Base-by-base conservation (phyloP, 768 basidiomycete species). In the Suillus bovinus region DNA sequence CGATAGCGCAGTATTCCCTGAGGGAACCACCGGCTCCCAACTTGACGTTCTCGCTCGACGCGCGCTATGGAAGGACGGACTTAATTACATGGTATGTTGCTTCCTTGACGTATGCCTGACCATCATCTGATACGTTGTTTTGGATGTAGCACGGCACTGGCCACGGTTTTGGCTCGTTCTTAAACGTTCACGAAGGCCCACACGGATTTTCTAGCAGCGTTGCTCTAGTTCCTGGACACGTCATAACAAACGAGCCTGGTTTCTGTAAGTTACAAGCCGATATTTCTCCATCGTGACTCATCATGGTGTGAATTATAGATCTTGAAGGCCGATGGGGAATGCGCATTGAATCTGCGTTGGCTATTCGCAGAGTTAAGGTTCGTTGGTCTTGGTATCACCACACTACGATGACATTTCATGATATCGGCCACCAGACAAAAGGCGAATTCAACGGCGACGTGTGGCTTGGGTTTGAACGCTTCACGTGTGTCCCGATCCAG, bases 401-500 rank as follows among this genome's bases (percentile, higher is more conserved):
- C 60, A 57, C 13, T 24, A 44, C 39, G n/a, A 16, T 17, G 36
- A 38, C 22, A 0, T 36, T 8, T 67, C 17, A 60, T 66, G 60
- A 65, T 66, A 56, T 52, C 47, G 61, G 10, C 59, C 39, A 61
- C 39, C 67, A 92, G 88, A 93, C 91, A 38, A 87, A 81, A 75
- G 82, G 84, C 65, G 80, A 85, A 65, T 89, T 86, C 72, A 89
- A 86, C 64, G 89, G 88, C 31, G 81, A 87, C 68, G 78, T 84
- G 29, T 98, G 94, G 94, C 83, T 94, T 39, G 91, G 89, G 9
- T 98, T 96, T 73, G 93, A 96, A 74, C 88, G 95, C 5, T 79
- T 98, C 67, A 96, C 96, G 3, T 89, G 91, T 77, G 95, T 98
- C 11, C 96, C 96, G 4, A 97, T 98, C 69, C 91, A 95, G 75